A percentile compares a stretch with the other conserved stretches of the same genome.
phyloP scores from a whole-genome alignment of 176 grass and related monocot genomes.

The Zea mays region Zm-B73-REFERENCE-NAM-5.0 NC_050099.1:4599501-4600000 shows the following conservation, averaged over 20 bases:
- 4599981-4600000: conserved; percentile 7
- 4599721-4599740: too few relatives aligned
- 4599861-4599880: conserved; percentile 11
- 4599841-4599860: neutral
- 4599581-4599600: too few relatives aligned
- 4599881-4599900: neutral
- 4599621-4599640: too few relatives aligned
- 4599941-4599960: conserved; percentile 6
- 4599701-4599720: too few relatives aligned
- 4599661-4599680: too few relatives aligned
- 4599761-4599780: conserved; percentile 14
- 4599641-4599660: too few relatives aligned
- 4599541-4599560: too few relatives aligned
- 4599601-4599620: too few relatives aligned
- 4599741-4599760: neutral
- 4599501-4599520: too few relatives aligned
- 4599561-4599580: too few relatives aligned
- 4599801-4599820: neutral
- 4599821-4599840: neutral
- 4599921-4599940: neutral
- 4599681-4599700: too few relatives aligned
- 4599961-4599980: neutral
- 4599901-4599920: conserved; percentile 2
- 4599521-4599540: too few relatives aligned
- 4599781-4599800: neutral